Evolutionary conservation across 2,329 filamentous ascomycete species (phyloP), one percentile per base, ranked within the genome.

Genomic region (Ascochyta clinopodiicola): DNA sequence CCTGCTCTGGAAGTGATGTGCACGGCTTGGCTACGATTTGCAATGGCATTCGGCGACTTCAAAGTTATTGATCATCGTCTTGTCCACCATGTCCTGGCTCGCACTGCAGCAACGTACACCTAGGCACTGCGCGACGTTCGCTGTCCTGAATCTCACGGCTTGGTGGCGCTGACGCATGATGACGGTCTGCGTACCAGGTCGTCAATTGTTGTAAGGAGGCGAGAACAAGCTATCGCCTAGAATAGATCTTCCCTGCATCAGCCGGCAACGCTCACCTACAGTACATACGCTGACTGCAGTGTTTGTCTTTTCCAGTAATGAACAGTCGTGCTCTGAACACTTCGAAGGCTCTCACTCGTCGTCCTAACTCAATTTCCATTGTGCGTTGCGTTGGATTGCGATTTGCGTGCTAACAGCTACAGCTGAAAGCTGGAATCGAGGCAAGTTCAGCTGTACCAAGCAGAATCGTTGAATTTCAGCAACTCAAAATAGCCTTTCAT

Each of bases 131-230:
- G 46, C 42, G 32, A 22, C 19, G 36, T 44, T 38, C 42, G 13
- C 24, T 34, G 32, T 32, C 27, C 25, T 29, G 22, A 25, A 21
- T 53, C 44, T 53, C 44, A 51, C 59, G 44, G 29, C 42, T 35
- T 43, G 51, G 45, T 45, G 53, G 53, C 42, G 36, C 36, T 47
- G 44, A 38, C 51, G 53, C 42, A 54, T 56, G 54, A 49, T 63
- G 56, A 57, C 55, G 38, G 50, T 50, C 51, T 62, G 48, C 46
- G 52, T 53, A 8, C 2, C 22, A n/a, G 43, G 17, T 59, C 62
- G 65, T 57, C 53, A 62, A 63, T 53, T 66, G 57, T 67, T 66
- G 63, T 59, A 58, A 49, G 46, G 27, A 19, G 17, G 17, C 19
- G 17, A 17, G 46, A 64, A 63, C 59, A 64, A 66, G 63, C 60